These are phyloP conservation scores for Mycena alexandri DNA, from an alignment of 768 basidiomycete species.

Conservation along the genomic window DNA sequence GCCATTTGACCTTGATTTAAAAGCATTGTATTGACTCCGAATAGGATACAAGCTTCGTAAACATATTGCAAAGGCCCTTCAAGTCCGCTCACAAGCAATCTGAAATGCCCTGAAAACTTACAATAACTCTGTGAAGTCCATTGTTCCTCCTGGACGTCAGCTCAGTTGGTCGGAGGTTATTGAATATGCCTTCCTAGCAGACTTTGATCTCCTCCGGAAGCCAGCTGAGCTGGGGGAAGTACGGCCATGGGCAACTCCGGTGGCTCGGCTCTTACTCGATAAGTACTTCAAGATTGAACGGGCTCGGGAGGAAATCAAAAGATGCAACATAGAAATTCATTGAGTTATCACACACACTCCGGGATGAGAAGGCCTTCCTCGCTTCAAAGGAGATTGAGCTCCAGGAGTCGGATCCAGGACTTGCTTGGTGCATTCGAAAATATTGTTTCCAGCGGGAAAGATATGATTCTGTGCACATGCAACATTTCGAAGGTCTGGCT, in stretches of 20 bases:
- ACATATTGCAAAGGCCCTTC: conserved; percentile 41
- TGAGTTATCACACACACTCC: conserved; percentile 35
- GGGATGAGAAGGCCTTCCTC: conserved; percentile 24
- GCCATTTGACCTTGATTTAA: conserved; percentile 1
- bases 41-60: conserved; percentile 39
- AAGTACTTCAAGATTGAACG: conserved; percentile 35
- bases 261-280: conserved; percentile 32
- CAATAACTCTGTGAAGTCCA: conserved; percentile 31
- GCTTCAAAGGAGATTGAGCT: too few species aligned
- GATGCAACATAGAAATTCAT: conserved; percentile 42
- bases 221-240: conserved; percentile 7
- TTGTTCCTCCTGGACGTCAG: conserved; percentile 22
- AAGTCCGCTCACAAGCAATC: conserved; percentile 38
- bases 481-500: too few species aligned
- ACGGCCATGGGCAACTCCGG: conserved; percentile 33
- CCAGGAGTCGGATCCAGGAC: too few species aligned
- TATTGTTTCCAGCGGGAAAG: too few species aligned
- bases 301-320: conserved; percentile 42
- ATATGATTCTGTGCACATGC: too few species aligned
- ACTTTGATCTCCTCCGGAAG: conserved; percentile 40
- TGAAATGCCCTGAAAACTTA: conserved; percentile 35
- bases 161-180: conserved; percentile 42
- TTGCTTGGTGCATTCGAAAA: too few species aligned
- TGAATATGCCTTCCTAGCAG: conserved; percentile 40
- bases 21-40: background rate